Percentiles rank a stretch among this genome's conserved stretches.
phyloP scores from a whole-genome alignment of 768 basidiomycete genomes.

The Fistulinella prunicolor region DNA sequence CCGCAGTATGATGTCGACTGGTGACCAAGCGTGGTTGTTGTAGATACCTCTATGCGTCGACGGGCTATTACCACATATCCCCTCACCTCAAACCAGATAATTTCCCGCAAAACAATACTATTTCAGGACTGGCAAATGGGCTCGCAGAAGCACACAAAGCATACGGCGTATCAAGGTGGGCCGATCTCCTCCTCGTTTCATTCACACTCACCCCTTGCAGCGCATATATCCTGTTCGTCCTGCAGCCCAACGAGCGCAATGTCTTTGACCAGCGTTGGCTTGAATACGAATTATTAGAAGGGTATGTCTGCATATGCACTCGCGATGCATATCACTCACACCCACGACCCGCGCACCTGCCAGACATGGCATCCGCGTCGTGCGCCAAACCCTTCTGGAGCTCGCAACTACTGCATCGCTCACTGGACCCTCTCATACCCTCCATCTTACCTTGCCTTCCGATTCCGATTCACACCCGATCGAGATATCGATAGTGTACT shows the following conservation, averaged over 20 bases:
- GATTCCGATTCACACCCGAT: conserved; percentile 22
- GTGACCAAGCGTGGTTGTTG: neutral
- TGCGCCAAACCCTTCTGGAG: conserved; percentile 75
- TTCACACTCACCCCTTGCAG: conserved; percentile 23
- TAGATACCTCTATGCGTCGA: conserved; percentile 67
- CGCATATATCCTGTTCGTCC: conserved; percentile 78
- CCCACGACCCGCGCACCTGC: neutral
- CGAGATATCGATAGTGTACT: conserved; percentile 89
- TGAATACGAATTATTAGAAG: conserved; percentile 82
- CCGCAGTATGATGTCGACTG: too few relatives aligned
- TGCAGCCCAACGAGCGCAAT: conserved; percentile 86
- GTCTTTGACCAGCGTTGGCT: conserved; percentile 90
- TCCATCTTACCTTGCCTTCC: conserved; percentile 34
- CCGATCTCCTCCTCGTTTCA: conserved; percentile 6
- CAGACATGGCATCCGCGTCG: conserved; percentile 71
- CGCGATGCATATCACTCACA: neutral
- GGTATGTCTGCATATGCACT: conserved; percentile 40
- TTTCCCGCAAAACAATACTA: conserved; percentile 73
- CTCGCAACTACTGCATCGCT: conserved; percentile 59
- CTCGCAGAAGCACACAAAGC: conserved; percentile 77
- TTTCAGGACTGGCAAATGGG: conserved; percentile 66
- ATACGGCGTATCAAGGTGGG: conserved; percentile 56
- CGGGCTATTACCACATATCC: conserved; percentile 63
- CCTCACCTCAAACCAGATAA: conserved; percentile 50
- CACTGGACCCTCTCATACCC: conserved; percentile 39